phyloP scores from a whole-genome alignment of 1,139 yeast species.

The Geotrichum carabidarum region DNA sequence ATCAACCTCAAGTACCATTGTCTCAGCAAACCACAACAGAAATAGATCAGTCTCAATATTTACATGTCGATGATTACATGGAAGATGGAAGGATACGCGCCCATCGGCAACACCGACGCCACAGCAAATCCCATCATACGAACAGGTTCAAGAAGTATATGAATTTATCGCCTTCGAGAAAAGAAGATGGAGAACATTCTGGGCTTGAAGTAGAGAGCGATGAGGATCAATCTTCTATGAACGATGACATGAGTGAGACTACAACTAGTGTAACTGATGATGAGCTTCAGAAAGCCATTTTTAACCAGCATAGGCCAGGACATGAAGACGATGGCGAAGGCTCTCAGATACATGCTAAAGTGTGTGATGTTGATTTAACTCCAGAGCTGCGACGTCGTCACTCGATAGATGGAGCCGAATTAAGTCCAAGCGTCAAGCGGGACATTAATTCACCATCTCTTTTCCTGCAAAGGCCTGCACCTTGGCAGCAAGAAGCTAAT shows the following conservation, averaged over 20 bases:
- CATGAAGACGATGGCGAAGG: constrained; percentile 1
- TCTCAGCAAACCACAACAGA: not conserved
- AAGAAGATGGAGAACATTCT: constrained; percentile 3
- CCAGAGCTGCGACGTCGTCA: constrained; percentile 12
- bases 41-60: not conserved
- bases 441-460: not conserved
- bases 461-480: not conserved
- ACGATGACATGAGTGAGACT: constrained; percentile 9
- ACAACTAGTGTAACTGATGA: constrained; percentile 8
- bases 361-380: constrained; percentile 11
- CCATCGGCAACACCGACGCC: not conserved
- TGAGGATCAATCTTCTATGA: constrained; percentile 2
- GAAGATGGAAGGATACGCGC: constrained; percentile 1
- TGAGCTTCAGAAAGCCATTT: not conserved
- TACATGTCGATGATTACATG: not conserved
- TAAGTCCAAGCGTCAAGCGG: not conserved
- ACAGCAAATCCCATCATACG: constrained; percentile 1
- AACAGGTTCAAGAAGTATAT: constrained; percentile 11
- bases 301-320: not conserved
- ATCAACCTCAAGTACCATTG: not conserved
- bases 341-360: not conserved
- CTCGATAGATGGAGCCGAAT: not conserved
- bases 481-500: not conserved
- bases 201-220: constrained; percentile 11
- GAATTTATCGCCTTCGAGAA: constrained; percentile 1